Percentiles rank a stretch among this genome's conserved stretches.
phyloP scores from a whole-genome alignment of 2,329 filamentous ascomycete species.

The Fusarium setosum region DNA sequence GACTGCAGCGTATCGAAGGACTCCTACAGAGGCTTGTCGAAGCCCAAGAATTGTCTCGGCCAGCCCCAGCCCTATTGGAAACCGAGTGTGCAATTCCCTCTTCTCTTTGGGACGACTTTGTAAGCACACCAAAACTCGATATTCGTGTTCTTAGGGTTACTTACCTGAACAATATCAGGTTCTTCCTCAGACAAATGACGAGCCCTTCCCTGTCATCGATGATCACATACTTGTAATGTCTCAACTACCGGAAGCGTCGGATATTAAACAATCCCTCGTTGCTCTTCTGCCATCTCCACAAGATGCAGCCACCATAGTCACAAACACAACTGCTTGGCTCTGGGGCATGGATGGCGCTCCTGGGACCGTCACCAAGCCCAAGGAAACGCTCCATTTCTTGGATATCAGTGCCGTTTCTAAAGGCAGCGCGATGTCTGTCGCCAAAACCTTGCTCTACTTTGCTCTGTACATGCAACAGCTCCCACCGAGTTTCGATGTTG shows the following conservation, averaged over 20 bases:
- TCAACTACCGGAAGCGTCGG: neutral
- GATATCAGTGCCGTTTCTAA: constrained; percentile 10
- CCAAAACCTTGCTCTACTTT: constrained; percentile 16
- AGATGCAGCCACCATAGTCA: constrained; percentile 24
- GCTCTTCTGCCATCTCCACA: constrained; percentile 20
- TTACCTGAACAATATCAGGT: neutral
- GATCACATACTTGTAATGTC: neutral
- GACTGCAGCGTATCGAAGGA: constrained; percentile 19
- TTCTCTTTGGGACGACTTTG: constrained; percentile 19
- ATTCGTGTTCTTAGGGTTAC: neutral
- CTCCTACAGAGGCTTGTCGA: constrained; percentile 19
- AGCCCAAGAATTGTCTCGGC: constrained; percentile 1
- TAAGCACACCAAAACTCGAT: neutral
- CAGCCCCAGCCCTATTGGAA: neutral
- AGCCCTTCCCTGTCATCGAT: neutral
- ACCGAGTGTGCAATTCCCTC: neutral
- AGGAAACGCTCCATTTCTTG: constrained; percentile 7
- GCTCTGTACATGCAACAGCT: constrained; percentile 29
- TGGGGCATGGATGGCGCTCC: constrained; percentile 20
- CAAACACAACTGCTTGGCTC: constrained; percentile 26
- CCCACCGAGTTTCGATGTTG: constrained; percentile 3
- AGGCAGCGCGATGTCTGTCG: constrained; percentile 19
- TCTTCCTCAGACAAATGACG: neutral
- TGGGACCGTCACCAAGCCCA: constrained; percentile 11
- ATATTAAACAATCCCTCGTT: constrained; percentile 21